Base-by-base conservation (phyloP, 225 moss, liverwort and hornwort genomes). In the Climacium dendroides region DNA sequence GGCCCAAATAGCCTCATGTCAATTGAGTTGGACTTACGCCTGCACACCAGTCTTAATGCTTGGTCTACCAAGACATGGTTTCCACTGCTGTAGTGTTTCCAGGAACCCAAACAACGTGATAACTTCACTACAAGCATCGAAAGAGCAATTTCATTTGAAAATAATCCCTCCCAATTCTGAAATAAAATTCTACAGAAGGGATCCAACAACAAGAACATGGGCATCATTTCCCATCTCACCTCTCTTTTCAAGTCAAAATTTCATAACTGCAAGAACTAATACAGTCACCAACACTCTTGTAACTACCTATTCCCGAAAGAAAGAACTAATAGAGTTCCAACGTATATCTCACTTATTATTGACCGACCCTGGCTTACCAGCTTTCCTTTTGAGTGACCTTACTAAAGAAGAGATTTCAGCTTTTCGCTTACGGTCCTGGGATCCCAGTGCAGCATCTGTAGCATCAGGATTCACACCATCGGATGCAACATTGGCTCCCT, bases 341-440 rank as follows among this genome's bases (percentile, higher is more conserved):
- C 28, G 48, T 66, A 71, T 53, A 48, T 43, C 29, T 83, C 32
- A 88, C 74, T 87, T 87, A 29, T 29, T 65, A 32, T 85, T 85
- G 59, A 26, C 83, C 53, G 26, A 52, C 80, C 74, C 85, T 30
- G 82, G 72, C 78, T 78, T 90, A 26, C 89, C 88, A 79, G 93
- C 94, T 93, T 98, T 98, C 72, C 95, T 90, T 84, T 98, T 95
- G 7, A 98, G 90, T 9, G 97, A 98, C 83, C 93, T 86, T 30
- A 96, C 97, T 81, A 98, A 91, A 23, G 93, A 91, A 63, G 95
- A 95, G 22, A 98, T 87, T 89, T 98, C 96, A 77, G 95, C 95
- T 85, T 95, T 98, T 65, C 95, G 89, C 90, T 96, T 96, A 22
- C 90, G 89, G 66, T 94, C 90, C 62, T 85, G 88, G 13, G 85